Conservation (phyloP, 768 basidiomycete genomes). For the Cyclocybe cylindracea region DNA sequence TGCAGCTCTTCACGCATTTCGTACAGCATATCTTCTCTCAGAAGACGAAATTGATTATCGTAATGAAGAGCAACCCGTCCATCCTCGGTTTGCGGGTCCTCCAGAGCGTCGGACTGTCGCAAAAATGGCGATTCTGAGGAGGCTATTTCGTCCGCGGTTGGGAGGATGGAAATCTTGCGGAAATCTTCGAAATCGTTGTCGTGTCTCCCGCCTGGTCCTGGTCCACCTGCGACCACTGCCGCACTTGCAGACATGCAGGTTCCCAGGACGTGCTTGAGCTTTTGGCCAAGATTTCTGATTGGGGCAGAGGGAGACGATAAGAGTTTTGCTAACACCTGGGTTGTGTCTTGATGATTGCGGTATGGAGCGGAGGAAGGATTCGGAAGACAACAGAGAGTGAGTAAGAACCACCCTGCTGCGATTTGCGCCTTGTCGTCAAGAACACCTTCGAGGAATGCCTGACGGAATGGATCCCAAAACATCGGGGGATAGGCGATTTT, state of each 20-base stretch:
- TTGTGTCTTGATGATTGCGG: conserved; percentile 36
- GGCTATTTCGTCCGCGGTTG: conserved; percentile 58
- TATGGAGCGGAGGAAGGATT: conserved; percentile 33
- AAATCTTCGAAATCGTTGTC: conserved; percentile 70
- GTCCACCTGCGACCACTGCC: conserved; percentile 9
- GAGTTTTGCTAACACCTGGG: conserved; percentile 27
- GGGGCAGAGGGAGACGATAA: conserved; percentile 20
- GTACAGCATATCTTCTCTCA: conserved; percentile 49
- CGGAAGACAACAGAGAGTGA: conserved; percentile 45
- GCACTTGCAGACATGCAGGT: conserved; percentile 19
- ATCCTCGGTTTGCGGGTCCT: conserved; percentile 39
- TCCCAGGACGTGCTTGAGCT: conserved; percentile 36
- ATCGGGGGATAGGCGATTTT: conserved; percentile 50
- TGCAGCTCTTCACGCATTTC: conserved; percentile 40
- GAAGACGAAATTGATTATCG: conserved; percentile 67
- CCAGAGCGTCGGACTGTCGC: conserved; percentile 42
- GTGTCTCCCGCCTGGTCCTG: conserved; percentile 62
- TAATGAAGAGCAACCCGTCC: conserved; percentile 48
- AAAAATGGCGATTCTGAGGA: conserved; percentile 49
- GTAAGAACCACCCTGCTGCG: conserved; percentile 50
- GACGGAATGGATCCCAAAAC: conserved; percentile 44
- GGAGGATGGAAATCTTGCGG: conserved; percentile 60
- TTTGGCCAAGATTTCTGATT: conserved; percentile 30
- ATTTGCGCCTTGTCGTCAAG: conserved; percentile 34
- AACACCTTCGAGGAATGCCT: conserved; percentile 32